Base-by-base conservation (phyloP, 2,329 filamentous ascomycete genomes). In the Aspergillaceae sp. region DNA sequence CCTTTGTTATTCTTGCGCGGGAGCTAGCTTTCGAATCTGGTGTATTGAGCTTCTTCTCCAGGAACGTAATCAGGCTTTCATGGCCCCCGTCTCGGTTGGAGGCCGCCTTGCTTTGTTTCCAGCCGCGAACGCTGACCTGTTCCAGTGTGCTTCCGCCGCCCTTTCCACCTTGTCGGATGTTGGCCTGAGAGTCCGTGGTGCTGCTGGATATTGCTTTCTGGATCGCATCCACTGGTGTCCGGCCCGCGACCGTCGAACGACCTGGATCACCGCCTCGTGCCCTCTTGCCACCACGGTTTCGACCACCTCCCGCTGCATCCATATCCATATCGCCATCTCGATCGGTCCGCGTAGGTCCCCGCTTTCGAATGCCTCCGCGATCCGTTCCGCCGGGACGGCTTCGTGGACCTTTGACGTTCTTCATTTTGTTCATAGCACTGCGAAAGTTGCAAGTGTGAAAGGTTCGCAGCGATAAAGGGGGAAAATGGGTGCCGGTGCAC, bases 1-100 rank as follows among this genome's bases (percentile, higher is more conserved):
- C 86, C 82, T 87, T 87, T 71, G 80, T 82, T 52, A 90, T 82
- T 62, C 75, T 80, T 56, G 86, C 72, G 55, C 73, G 71, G 58
- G 76, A 73, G 59, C 70, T 59, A 56, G 60, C 48, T 61, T 73
- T 73, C 49, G 71, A 70, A 57, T 80, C 72, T 52, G 60, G 49
- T 53, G 74, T 68, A 46, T 75, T 74, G 41, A 84, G 77, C 65
- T 87, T 87, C 58, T 82, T 79, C 67, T 88, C 83, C 51, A 89
- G 68, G 61, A 87, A 88, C 43, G 73, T 71, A 44, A 88, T 64
- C 29, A 88, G 72, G 48, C 79, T 77, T 49, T 76, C 74, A 28
- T 85, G 61, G 19, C 85, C 85, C 42, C 84, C 82, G 46, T 85
- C 84, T 29, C 75, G 62, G 53, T 87, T 86, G 29, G 62, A 73